Evolutionary conservation across 768 basidiomycete species (phyloP).

Genomic region (Russula olivacea): DNA sequence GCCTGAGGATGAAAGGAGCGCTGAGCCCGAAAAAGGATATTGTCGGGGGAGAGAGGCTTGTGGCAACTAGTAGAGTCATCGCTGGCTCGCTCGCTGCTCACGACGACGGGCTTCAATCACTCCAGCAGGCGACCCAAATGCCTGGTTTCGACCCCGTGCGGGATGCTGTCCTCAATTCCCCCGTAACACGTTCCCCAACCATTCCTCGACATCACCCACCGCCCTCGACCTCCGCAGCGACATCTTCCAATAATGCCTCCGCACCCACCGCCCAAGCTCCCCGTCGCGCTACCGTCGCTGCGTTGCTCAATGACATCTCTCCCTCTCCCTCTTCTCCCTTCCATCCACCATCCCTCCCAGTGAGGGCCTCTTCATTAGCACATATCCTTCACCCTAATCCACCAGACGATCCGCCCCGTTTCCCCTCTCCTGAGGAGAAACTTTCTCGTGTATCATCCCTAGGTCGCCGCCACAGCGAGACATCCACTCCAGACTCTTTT

Average conservation of each 20-base stretch:
- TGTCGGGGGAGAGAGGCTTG: constrained; percentile 9
- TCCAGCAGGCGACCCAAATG: constrained; percentile 34
- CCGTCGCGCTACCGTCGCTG: constrained; percentile 70
- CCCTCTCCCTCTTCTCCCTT: constrained; percentile 26
- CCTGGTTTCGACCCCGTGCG: constrained; percentile 82
- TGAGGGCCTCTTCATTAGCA: constrained; percentile 26
- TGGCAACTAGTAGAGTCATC: constrained; percentile 2
- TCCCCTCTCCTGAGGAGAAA: constrained; percentile 23
- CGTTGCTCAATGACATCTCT: constrained; percentile 63
- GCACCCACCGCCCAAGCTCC: constrained; percentile 33
- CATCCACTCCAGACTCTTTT: constrained; percentile 9
- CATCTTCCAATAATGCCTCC: constrained; percentile 37
- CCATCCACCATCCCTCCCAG: constrained; percentile 16
- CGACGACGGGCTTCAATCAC: constrained; percentile 12
- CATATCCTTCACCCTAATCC: constrained; percentile 26
- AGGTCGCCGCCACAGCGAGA: constrained; percentile 6
- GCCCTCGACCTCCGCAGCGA: constrained; percentile 28
- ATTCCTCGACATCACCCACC: constrained; percentile 31
- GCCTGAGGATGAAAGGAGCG: constrained; percentile 16
- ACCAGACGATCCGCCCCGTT: constrained; percentile 22
- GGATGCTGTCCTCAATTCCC: constrained; percentile 80
- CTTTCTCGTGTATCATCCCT: constrained; percentile 24
- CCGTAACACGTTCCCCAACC: constrained; percentile 44
- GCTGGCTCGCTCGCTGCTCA: constrained; percentile 9
- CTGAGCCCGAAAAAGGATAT: constrained; percentile 20